These are phyloP conservation scores for Epichloe baconii DNA, from an alignment of 2,329 filamentous ascomycete species.

Conservation along the genomic window DNA sequence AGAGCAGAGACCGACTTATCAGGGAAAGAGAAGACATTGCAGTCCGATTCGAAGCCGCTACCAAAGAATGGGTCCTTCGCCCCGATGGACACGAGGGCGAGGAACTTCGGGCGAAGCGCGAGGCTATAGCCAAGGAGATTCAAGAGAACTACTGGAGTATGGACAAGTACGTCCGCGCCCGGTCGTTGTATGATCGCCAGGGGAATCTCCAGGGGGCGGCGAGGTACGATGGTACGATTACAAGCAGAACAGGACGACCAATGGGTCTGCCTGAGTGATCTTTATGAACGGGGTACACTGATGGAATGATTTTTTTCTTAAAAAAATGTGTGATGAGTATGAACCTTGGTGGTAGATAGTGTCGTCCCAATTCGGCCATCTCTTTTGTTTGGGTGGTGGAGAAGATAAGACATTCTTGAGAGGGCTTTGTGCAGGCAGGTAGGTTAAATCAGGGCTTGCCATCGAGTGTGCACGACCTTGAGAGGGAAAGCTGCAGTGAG, in stretches of 20 bases:
- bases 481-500: no score
- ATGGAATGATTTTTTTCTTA: no score
- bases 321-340: no score
- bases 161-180: slow-evolving; percentile 53
- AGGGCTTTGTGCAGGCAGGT: no score
- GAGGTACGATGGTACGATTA: slow-evolving; percentile 1
- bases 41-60: slow-evolving; percentile 42
- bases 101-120: slow-evolving; percentile 23
- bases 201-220: background rate
- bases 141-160: slow-evolving; percentile 55
- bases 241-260: background rate
- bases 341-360: no score
- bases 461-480: no score
- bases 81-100: slow-evolving; percentile 12
- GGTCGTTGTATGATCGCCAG: slow-evolving; percentile 46
- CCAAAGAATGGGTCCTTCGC: slow-evolving; percentile 42
- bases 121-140: slow-evolving; percentile 35
- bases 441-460: no score
- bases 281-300: no score
- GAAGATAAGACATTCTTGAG: background rate
- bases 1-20: slow-evolving; percentile 33
- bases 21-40: slow-evolving; percentile 40
- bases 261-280: background rate
- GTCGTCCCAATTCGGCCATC: background rate
- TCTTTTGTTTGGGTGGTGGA: background rate